Conservation (phyloP, 139 green algal species). For the Chlamydomonas asymmetrica region DNA sequence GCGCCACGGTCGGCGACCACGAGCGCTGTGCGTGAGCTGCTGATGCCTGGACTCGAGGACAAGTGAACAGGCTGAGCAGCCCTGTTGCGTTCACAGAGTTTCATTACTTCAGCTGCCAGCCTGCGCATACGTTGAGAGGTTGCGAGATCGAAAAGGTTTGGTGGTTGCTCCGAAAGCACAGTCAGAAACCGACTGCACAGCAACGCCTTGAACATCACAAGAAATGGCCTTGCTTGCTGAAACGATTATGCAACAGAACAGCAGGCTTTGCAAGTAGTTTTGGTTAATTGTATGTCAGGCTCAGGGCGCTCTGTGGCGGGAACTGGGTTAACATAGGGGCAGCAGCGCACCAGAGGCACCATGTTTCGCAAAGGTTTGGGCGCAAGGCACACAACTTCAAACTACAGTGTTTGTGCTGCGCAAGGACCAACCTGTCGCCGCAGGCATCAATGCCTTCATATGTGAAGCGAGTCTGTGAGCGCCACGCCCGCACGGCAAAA, state of each 20-base stretch:
- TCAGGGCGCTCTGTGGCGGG: too few species aligned
- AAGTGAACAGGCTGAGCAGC: too few species aligned
- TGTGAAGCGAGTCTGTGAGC: background rate
- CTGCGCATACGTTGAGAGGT: background rate
- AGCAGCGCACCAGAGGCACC: background rate
- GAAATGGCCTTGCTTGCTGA: background rate
- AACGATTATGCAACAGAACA: background rate
- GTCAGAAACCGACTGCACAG: background rate
- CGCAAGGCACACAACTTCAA: too few species aligned
- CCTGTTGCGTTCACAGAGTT: conserved; percentile 1
- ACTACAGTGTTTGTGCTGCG: too few species aligned
- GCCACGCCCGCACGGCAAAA: too few species aligned
- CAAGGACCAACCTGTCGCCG: conserved; percentile 16
- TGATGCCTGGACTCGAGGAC: too few species aligned
- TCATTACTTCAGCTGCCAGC: conserved; percentile 24
- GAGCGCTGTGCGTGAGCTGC: too few species aligned
- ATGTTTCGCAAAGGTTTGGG: too few species aligned
- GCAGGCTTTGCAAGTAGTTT: background rate
- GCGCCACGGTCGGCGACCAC: too few species aligned
- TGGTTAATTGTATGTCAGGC: background rate
- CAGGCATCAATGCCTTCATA: conserved; percentile 25
- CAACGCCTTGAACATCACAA: background rate
- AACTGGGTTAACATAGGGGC: too few species aligned
- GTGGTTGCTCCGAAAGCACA: background rate
- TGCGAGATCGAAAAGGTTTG: background rate